phyloP scores from a whole-genome alignment of 495 filamentous ascomycete species.

The Parathielavia appendiculata region DNA sequence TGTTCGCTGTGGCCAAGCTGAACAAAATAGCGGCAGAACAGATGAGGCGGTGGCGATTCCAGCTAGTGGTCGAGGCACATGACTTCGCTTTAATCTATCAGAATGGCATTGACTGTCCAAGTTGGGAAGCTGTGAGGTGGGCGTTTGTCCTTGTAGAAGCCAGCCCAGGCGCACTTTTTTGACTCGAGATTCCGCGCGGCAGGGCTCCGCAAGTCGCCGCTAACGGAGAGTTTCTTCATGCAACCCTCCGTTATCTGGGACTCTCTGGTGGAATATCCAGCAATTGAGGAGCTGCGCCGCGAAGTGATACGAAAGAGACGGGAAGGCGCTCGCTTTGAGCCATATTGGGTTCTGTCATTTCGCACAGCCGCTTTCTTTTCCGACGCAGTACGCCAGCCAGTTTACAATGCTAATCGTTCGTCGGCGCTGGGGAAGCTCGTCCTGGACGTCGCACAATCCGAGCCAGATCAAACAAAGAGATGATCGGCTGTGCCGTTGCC shows the following conservation, averaged over 20 bases:
- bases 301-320: slow-evolving; percentile 4
- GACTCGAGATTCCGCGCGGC: slow-evolving; percentile 6
- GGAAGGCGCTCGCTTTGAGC: slow-evolving; percentile 2
- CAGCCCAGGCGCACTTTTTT: neutral
- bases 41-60: slow-evolving; percentile 23
- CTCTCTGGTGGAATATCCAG: neutral
- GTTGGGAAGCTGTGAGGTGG: slow-evolving; percentile 5
- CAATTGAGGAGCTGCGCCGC: neutral
- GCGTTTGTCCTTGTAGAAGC: slow-evolving; percentile 3
- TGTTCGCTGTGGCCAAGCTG: no score
- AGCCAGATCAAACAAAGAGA: slow-evolving; percentile 1
- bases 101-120: slow-evolving; percentile 4
- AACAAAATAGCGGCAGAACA: slow-evolving; percentile 14
- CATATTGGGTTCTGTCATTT: slow-evolving; percentile 15
- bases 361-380: slow-evolving; percentile 1
- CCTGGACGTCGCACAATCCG: neutral
- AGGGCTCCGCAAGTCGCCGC: slow-evolving; percentile 1
- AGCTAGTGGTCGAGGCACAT: slow-evolving; percentile 23
- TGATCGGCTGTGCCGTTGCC: slow-evolving; percentile 29
- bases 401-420: no score
- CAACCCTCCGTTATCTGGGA: neutral
- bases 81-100: slow-evolving; percentile 27
- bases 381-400: neutral
- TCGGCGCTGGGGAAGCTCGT: no score
- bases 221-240: slow-evolving; percentile 4